Percentiles rank a stretch among this genome's conserved stretches.
Conservation (phyloP, 768 basidiomycete genomes). For the Asterophora parasitica region DNA sequence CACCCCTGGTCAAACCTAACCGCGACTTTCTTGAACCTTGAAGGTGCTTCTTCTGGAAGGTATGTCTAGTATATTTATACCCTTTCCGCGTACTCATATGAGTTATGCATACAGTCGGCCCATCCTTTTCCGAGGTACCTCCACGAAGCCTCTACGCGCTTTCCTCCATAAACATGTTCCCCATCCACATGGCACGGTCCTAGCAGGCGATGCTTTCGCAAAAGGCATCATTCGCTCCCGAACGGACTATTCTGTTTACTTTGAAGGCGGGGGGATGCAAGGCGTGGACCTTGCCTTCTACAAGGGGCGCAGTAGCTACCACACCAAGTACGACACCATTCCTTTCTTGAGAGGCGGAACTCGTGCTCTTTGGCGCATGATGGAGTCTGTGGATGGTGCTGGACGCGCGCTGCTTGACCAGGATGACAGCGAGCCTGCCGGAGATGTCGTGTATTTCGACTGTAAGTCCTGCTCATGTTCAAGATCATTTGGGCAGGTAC, state of each 20-base stretch:
- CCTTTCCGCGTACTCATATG: slow-evolving; percentile 4
- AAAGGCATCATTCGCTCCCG: slow-evolving; percentile 59
- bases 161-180: slow-evolving; percentile 44
- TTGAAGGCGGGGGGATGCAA: slow-evolving; percentile 33
- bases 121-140: slow-evolving; percentile 69
- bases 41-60: slow-evolving; percentile 80
- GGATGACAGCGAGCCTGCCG: slow-evolving; percentile 24
- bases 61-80: slow-evolving; percentile 23
- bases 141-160: slow-evolving; percentile 47
- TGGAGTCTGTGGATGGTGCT: slow-evolving; percentile 58
- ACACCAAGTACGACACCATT: slow-evolving; percentile 70
- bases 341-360: slow-evolving; percentile 48
- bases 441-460: slow-evolving; percentile 64
- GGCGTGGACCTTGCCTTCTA: slow-evolving; percentile 83
- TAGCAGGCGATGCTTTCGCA: slow-evolving; percentile 66
- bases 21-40: slow-evolving; percentile 72
- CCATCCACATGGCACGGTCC: slow-evolving; percentile 69
- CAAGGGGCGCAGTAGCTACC: slow-evolving; percentile 66
- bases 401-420: slow-evolving; percentile 51
- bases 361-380: slow-evolving; percentile 68
- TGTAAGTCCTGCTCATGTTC: slow-evolving; percentile 35
- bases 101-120: slow-evolving; percentile 55
- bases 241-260: slow-evolving; percentile 74
- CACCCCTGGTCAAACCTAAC: slow-evolving; percentile 72
- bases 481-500: neutral